A percentile compares a stretch with the other conserved stretches of the same genome.
phyloP scores from a whole-genome alignment of 352 stramenopile genomes.

The Nothophytophthora sp. region DNA sequence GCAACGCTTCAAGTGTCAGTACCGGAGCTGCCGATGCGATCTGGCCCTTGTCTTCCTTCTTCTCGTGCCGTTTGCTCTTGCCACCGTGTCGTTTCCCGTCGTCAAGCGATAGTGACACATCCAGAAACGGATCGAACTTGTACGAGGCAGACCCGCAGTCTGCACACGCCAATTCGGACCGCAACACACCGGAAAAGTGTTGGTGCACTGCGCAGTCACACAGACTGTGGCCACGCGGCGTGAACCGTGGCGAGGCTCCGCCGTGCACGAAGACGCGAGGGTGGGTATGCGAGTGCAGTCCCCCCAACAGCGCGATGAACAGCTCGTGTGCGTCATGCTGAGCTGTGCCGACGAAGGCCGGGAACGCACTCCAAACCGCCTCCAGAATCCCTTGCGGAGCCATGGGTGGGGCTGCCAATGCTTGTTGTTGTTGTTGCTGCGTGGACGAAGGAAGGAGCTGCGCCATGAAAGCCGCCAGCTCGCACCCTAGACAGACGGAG shows the following conservation, averaged over 20 bases:
- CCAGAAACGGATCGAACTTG: conserved; percentile 73
- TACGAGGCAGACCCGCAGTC: conserved; percentile 51
- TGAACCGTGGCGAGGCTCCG: conserved; percentile 57
- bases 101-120: conserved; percentile 69
- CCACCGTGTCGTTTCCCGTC: conserved; percentile 1
- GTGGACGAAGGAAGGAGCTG: conserved; percentile 28
- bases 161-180: conserved; percentile 59
- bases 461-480: conserved; percentile 51
- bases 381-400: conserved; percentile 65
- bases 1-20: conserved; percentile 35
- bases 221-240: conserved; percentile 49
- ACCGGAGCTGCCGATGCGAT: background rate
- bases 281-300: conserved; percentile 62
- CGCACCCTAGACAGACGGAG: conserved; percentile 60
- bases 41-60: background rate
- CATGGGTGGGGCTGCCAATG: conserved; percentile 35
- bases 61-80: conserved; percentile 1
- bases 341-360: conserved; percentile 51
- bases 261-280: conserved; percentile 39
- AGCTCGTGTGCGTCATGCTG: conserved; percentile 85
- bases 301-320: conserved; percentile 62
- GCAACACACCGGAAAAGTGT: conserved; percentile 66
- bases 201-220: conserved; percentile 77
- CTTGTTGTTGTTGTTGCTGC: background rate
- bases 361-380: conserved; percentile 55